phyloP scores from a whole-genome alignment of 805 yeast species.

The Debaryomyces hansenii region DNA sequence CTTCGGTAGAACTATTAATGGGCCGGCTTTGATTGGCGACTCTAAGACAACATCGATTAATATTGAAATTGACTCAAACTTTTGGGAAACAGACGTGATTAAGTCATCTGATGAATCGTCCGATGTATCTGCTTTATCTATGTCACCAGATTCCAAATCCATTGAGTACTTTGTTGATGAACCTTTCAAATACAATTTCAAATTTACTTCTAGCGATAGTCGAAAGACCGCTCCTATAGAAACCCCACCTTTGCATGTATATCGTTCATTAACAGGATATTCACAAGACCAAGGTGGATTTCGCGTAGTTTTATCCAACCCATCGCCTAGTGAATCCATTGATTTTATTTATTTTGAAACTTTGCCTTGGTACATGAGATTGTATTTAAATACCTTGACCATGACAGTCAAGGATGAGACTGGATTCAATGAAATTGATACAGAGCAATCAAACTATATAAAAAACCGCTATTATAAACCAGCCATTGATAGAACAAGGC shows the following conservation, averaged over 20 bases:
- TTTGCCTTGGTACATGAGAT: conserved; percentile 89
- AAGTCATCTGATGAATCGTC: conserved; percentile 1
- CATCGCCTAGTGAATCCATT: conserved; percentile 45
- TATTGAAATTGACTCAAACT: conserved; percentile 39
- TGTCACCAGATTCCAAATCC: conserved; percentile 3
- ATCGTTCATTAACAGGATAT: conserved; percentile 87
- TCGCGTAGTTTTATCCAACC: conserved; percentile 75
- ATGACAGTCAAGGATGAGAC: conserved; percentile 28
- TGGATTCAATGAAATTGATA: conserved; percentile 16
- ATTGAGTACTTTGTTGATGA: conserved; percentile 16
- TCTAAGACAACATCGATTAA: conserved; percentile 40
- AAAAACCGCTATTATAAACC: conserved; percentile 65
- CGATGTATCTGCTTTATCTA: background rate
- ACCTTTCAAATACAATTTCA: conserved; percentile 31
- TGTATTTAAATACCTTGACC: conserved; percentile 71
- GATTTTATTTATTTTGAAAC: conserved; percentile 70
- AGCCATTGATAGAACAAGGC: conserved; percentile 75
- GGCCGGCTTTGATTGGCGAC: conserved; percentile 60
- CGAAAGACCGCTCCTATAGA: conserved; percentile 35
- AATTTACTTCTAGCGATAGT: conserved; percentile 47
- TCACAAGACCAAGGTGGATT: conserved; percentile 91
- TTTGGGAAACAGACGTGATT: conserved; percentile 46
- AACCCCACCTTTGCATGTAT: conserved; percentile 72
- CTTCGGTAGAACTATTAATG: conserved; percentile 68
- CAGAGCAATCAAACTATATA: conserved; percentile 31